phyloP scores from a whole-genome alignment of 108 stramenopile species.

The Stephanodiscus triporus region DNA sequence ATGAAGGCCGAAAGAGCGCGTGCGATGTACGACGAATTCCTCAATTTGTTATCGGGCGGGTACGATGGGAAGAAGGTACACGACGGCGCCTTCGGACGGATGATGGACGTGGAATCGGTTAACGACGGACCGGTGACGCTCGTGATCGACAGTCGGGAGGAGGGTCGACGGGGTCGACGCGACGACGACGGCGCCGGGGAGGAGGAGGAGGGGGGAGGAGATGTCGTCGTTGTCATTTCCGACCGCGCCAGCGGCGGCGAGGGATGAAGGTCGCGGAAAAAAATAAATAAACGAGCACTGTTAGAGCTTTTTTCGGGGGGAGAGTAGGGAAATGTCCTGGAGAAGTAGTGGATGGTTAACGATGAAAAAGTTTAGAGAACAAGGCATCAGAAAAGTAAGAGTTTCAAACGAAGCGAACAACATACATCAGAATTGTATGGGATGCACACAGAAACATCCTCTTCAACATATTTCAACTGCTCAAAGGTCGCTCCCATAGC shows the following conservation, averaged over 20 bases:
- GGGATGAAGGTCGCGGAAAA: too few species aligned
- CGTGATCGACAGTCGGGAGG: slow-evolving; percentile 75
- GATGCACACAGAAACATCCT: slow-evolving; percentile 57
- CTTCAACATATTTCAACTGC: slow-evolving; percentile 27
- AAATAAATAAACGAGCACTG: too few species aligned
- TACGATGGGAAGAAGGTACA: slow-evolving; percentile 44
- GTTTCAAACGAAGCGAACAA: neutral
- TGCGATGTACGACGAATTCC: slow-evolving; percentile 68
- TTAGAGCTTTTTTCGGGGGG: too few species aligned
- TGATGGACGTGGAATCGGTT: slow-evolving; percentile 87
- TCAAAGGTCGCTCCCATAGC: slow-evolving; percentile 37
- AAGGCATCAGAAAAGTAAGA: neutral
- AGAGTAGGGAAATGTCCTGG: too few species aligned
- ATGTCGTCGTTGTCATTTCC: too few species aligned
- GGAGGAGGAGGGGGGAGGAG: too few species aligned
- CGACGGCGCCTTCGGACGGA: slow-evolving; percentile 78
- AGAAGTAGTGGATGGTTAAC: too few species aligned
- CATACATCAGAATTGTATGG: slow-evolving; percentile 62
- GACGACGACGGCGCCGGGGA: too few species aligned
- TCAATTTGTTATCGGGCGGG: slow-evolving; percentile 59
- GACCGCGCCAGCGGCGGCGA: too few species aligned
- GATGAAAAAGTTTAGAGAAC: too few species aligned
- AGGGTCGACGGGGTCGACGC: too few species aligned
- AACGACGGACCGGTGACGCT: slow-evolving; percentile 93
- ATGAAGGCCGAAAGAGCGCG: slow-evolving; percentile 78